phyloP scores from a whole-genome alignment of 305 asterid species.

The Rubia tinctorum region DNA sequence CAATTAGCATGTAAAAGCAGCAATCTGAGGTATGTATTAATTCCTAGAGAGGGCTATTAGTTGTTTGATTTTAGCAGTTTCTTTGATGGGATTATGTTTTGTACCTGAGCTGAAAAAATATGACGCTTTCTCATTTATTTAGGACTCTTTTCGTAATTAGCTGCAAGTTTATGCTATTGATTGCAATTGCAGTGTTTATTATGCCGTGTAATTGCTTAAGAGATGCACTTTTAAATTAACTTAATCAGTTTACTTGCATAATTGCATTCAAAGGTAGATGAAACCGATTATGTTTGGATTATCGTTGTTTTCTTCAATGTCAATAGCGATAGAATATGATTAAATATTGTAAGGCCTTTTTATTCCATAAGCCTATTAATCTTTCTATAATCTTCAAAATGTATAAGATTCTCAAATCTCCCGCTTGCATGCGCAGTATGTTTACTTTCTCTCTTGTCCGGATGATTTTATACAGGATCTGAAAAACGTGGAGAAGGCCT shows the following conservation, averaged over 20 bases:
- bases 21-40: too few species aligned
- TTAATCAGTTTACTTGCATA: neutral
- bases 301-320: slow-evolving; percentile 62
- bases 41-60: too few species aligned
- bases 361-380: slow-evolving; percentile 9
- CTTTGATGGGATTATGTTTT: neutral
- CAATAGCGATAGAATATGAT: slow-evolving; percentile 67
- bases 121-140: neutral
- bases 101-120: neutral
- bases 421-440: too few species aligned
- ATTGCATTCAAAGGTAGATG: neutral
- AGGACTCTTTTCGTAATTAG: neutral
- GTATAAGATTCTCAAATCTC: slow-evolving; percentile 2
- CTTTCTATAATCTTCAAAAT: neutral
- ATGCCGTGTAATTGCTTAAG: neutral
- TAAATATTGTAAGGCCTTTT: slow-evolving; percentile 29
- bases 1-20: too few species aligned
- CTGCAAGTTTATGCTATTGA: neutral
- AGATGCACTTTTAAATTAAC: neutral
- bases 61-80: neutral
- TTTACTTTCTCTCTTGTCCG: neutral
- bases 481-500: slow-evolving; percentile 34
- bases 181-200: neutral
- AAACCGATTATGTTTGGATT: neutral
- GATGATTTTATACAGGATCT: slow-evolving; percentile 47